phyloP scores from a whole-genome alignment of 192 early-diverging fungal genomes.

The Rhizoclosmatium globosum region DNA sequence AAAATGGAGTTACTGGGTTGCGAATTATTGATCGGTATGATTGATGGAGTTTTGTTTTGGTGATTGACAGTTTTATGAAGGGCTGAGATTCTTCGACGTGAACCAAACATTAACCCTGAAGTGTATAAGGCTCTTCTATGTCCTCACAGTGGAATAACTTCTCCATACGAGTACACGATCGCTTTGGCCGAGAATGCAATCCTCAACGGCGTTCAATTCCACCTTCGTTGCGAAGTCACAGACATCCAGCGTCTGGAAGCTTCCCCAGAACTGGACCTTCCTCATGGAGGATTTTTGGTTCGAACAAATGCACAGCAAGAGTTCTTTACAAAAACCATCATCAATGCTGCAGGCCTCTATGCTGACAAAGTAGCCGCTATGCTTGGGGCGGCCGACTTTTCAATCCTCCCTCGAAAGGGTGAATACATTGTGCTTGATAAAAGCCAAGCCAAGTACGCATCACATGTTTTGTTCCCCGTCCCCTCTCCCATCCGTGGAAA shows the following conservation, averaged over 20 bases:
- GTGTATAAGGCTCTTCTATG: slow-evolving; percentile 50
- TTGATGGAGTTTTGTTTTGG: no score
- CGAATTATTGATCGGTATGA: slow-evolving; percentile 37
- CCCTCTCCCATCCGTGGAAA: slow-evolving; percentile 51
- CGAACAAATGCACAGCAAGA: slow-evolving; percentile 14
- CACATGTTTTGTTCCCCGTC: slow-evolving; percentile 54
- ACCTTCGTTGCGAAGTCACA: slow-evolving; percentile 47
- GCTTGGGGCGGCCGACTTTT: slow-evolving; percentile 57
- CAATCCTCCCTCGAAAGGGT: slow-evolving; percentile 55
- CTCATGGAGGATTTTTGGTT: slow-evolving; percentile 35
- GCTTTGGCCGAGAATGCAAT: slow-evolving; percentile 59
- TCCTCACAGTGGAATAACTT: slow-evolving; percentile 51
- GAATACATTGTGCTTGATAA: slow-evolving; percentile 57
- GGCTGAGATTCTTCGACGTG: slow-evolving; percentile 43
- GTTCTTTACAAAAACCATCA: slow-evolving; percentile 35
- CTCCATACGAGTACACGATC: slow-evolving; percentile 60
- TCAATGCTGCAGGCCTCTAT: slow-evolving; percentile 55
- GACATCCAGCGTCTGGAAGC: slow-evolving; percentile 47
- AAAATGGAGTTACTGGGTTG: slow-evolving; percentile 52
- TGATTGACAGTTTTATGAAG: not conserved
- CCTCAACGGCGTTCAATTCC: slow-evolving; percentile 53
- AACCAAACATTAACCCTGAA: slow-evolving; percentile 50
- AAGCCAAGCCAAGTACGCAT: slow-evolving; percentile 45
- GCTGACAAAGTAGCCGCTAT: slow-evolving; percentile 54
- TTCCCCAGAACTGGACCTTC: not conserved